Conservation (phyloP, 768 basidiomycete species). For the Mycena polygramma region DNA sequence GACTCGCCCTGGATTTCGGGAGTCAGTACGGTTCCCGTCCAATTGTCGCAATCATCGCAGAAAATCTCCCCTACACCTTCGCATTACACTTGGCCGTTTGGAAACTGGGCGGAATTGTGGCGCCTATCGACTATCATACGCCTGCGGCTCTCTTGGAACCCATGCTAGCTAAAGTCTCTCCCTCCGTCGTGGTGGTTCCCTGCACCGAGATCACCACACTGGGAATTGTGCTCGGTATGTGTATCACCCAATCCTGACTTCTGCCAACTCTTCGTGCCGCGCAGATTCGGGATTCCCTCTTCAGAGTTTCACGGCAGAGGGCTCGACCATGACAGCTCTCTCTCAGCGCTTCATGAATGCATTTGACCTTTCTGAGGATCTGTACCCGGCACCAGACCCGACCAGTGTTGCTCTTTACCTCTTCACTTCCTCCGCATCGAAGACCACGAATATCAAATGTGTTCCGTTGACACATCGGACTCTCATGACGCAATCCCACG, state of each 20-base stretch:
- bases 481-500: slow-evolving; percentile 41
- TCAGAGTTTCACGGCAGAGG: slow-evolving; percentile 41
- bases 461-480: slow-evolving; percentile 48
- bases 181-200: slow-evolving; percentile 45
- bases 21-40: slow-evolving; percentile 44
- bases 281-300: slow-evolving; percentile 20
- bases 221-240: slow-evolving; percentile 42
- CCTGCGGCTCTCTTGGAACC: slow-evolving; percentile 48
- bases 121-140: slow-evolving; percentile 50
- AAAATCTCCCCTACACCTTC: slow-evolving; percentile 51
- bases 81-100: slow-evolving; percentile 49
- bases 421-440: slow-evolving; percentile 53
- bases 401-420: slow-evolving; percentile 46
- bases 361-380: slow-evolving; percentile 37
- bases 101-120: slow-evolving; percentile 50
- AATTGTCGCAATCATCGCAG: slow-evolving; percentile 49
- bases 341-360: slow-evolving; percentile 45
- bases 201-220: slow-evolving; percentile 40
- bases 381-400: slow-evolving; percentile 40
- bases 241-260: slow-evolving; percentile 22
- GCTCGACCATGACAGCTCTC: slow-evolving; percentile 46
- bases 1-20: slow-evolving; percentile 46
- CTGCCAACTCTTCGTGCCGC: neutral
- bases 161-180: slow-evolving; percentile 48
- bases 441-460: slow-evolving; percentile 50